These are phyloP conservation scores for Conticribra weissflogii DNA, from an alignment of 108 stramenopile species.

Conservation along the genomic window DNA sequence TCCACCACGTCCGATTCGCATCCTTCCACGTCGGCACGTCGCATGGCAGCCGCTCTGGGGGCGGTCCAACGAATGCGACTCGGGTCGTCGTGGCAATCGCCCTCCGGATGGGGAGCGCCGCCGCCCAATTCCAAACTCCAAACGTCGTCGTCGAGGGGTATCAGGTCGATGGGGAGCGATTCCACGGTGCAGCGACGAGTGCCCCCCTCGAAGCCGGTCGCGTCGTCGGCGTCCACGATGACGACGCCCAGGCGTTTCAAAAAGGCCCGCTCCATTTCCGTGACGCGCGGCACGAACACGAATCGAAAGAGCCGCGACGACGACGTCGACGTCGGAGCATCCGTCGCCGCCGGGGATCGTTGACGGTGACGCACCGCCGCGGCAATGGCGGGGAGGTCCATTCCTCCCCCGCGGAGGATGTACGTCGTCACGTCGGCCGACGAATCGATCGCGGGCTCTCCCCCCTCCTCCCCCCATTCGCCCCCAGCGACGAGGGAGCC, in stretches of 20 bases:
- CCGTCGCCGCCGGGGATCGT: not conserved
- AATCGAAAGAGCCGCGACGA: conserved; percentile 34
- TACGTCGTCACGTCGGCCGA: conserved; percentile 30
- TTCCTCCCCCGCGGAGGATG: conserved; percentile 43
- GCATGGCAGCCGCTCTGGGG: conserved; percentile 29
- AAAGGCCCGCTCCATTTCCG: conserved; percentile 39
- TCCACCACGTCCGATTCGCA: conserved; percentile 67
- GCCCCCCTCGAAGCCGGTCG: not conserved
- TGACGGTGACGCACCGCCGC: conserved; percentile 28
- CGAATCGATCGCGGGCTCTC: conserved; percentile 4
- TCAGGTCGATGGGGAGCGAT: conserved; percentile 45
- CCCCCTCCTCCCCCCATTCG: too few species aligned
- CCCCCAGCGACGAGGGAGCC: too few species aligned
- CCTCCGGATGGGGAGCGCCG: too few species aligned
- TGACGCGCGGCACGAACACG: conserved; percentile 41
- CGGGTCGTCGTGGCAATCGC: too few species aligned
- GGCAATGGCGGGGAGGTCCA: conserved; percentile 31
- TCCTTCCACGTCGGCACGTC: conserved; percentile 59
- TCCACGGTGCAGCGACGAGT: conserved; percentile 20
- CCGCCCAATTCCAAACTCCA: conserved; percentile 45
- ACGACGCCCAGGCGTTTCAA: conserved; percentile 38
- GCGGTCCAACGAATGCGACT: too few species aligned
- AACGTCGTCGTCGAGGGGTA: conserved; percentile 52
- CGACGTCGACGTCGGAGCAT: not conserved
- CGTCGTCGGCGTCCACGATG: conserved; percentile 9